Conservation (phyloP, 179 eudicot genomes). For the Silene noctiflora region DNA sequence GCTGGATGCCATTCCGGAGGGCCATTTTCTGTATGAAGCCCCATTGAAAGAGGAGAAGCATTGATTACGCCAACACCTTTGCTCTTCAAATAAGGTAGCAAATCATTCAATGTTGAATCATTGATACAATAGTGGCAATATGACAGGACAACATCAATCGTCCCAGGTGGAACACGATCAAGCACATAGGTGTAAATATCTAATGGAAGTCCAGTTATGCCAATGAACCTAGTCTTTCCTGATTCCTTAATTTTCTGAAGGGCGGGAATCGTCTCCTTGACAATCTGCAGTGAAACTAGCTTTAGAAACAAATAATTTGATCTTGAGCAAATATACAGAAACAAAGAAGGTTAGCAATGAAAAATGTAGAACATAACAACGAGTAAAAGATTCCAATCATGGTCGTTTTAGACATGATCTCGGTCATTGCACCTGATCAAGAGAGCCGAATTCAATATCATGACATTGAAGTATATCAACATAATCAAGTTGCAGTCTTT, state of each 20-base stretch:
- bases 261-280: conserved; percentile 92
- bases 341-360: neutral
- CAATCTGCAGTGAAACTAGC: conserved; percentile 45
- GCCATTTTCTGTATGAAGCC: conserved; percentile 91
- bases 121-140: conserved; percentile 86
- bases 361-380: neutral
- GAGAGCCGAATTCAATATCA: conserved; percentile 89
- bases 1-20: conserved; percentile 99
- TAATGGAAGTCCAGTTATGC: conserved; percentile 94
- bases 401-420: no score
- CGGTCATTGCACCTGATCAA: conserved; percentile 65
- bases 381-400: neutral
- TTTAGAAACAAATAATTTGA: neutral
- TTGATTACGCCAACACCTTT: conserved; percentile 91
- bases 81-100: conserved; percentile 82
- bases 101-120: conserved; percentile 78
- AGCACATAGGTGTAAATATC: conserved; percentile 77
- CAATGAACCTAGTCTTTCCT: conserved; percentile 83
- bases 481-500: conserved; percentile 86
- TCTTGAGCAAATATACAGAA: conserved; percentile 12
- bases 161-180: conserved; percentile 79
- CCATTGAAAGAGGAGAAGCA: conserved; percentile 97
- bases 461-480: conserved; percentile 96
- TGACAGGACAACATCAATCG: conserved; percentile 84
- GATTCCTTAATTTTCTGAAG: conserved; percentile 80